Evolutionary conservation across 805 yeast genomes (phyloP).

Genomic region (Saccharomycodes ludwigii): DNA sequence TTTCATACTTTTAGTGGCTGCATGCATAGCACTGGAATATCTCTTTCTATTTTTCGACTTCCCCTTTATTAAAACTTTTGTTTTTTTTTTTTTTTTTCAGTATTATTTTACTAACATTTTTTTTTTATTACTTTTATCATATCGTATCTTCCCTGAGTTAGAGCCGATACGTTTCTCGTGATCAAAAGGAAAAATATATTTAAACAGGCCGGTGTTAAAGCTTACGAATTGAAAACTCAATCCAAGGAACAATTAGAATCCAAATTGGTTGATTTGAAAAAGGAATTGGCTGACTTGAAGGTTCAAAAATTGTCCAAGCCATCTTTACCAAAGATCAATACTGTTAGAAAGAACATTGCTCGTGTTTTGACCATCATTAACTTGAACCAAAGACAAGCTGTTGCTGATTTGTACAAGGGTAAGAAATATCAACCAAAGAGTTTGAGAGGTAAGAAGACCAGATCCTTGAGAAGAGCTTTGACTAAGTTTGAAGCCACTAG

Average conservation of each 20-base stretch:
- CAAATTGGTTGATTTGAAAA: slow-evolving; percentile 91
- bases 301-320: slow-evolving; percentile 91
- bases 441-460: slow-evolving; percentile 98
- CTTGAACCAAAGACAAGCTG: slow-evolving; percentile 91
- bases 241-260: slow-evolving; percentile 93
- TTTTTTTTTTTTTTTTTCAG: slow-evolving; percentile 1
- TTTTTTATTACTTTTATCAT: neutral
- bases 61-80: neutral
- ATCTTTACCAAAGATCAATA: slow-evolving; percentile 90
- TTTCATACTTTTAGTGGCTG: too few species aligned
- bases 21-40: too few species aligned
- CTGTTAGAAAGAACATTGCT: slow-evolving; percentile 97
- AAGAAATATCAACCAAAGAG: slow-evolving; percentile 96
- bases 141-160: neutral
- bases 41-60: neutral
- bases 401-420: slow-evolving; percentile 89
- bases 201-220: slow-evolving; percentile 72
- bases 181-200: slow-evolving; percentile 6
- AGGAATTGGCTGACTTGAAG: slow-evolving; percentile 90
- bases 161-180: neutral
- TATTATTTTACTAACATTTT: slow-evolving; percentile 3
- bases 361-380: slow-evolving; percentile 94
- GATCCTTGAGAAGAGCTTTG: slow-evolving; percentile 97
- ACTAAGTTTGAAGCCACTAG: slow-evolving; percentile 74
- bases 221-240: slow-evolving; percentile 93